These are phyloP conservation scores for Trichoderma virens DNA, from an alignment of 495 filamentous ascomycete genomes.

Conservation along the genomic window DNA sequence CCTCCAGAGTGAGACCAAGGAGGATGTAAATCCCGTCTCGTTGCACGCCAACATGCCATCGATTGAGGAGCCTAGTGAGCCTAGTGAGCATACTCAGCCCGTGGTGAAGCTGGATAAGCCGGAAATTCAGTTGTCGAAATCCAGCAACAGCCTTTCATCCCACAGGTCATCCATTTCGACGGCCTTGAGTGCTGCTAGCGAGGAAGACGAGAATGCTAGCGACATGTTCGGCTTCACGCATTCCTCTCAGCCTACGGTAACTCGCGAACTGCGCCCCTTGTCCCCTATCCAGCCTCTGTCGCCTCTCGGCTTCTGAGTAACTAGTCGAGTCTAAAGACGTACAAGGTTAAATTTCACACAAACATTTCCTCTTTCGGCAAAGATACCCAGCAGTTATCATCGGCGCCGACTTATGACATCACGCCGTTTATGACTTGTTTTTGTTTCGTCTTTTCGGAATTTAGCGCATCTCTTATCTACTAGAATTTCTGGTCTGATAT, in stretches of 20 bases:
- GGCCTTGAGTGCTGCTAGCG: constrained; percentile 34
- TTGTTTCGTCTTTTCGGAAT: not conserved
- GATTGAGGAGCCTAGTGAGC: constrained; percentile 18
- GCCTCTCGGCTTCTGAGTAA: constrained; percentile 49
- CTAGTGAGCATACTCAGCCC: constrained; percentile 21
- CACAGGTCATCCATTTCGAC: constrained; percentile 29
- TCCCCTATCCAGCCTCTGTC: constrained; percentile 67
- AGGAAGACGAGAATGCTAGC: constrained; percentile 21
- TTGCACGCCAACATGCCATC: constrained; percentile 53
- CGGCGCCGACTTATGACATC: constrained; percentile 12
- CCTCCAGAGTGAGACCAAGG: not conserved
- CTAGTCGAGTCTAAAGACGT: not conserved
- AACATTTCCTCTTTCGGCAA: constrained; percentile 9
- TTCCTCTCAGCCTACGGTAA: constrained; percentile 17
- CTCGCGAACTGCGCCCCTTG: constrained; percentile 43
- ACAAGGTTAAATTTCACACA: not conserved
- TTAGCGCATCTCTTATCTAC: not conserved
- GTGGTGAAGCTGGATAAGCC: too few relatives aligned
- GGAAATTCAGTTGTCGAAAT: constrained; percentile 16
- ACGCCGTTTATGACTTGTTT: constrained; percentile 15
- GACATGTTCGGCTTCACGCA: constrained; percentile 4
- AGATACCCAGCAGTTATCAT: constrained; percentile 8
- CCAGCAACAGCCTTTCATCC: constrained; percentile 24
- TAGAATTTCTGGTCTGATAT: not conserved
- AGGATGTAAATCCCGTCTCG: constrained; percentile 44